Conservation (phyloP, 192 early-diverging fungal genomes). For the Entrophospora sp. region DNA sequence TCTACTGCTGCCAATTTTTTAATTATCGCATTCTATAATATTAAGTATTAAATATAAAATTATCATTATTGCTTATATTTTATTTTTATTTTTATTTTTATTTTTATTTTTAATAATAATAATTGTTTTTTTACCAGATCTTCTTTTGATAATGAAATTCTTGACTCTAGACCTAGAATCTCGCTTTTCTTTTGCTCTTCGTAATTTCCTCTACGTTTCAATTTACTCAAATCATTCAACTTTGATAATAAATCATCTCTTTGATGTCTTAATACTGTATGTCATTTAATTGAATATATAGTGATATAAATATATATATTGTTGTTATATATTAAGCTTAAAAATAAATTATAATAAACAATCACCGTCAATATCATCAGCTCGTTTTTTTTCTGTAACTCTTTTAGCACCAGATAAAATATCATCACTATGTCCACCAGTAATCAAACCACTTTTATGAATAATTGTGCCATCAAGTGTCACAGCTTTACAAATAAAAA, state of each 20-base stretch:
- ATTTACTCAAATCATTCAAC: conserved; percentile 61
- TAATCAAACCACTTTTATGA: conserved; percentile 94
- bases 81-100: not conserved
- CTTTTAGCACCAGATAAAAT: conserved; percentile 39
- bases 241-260: conserved; percentile 63
- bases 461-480: conserved; percentile 90
- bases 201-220: conserved; percentile 56
- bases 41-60: too few species aligned
- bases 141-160: conserved; percentile 50
- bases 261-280: conserved; percentile 48
- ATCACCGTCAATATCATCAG: conserved; percentile 56
- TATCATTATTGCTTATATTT: conserved; percentile 10
- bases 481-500: conserved; percentile 69
- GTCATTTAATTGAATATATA: too few species aligned
- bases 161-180: conserved; percentile 51
- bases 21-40: conserved; percentile 37
- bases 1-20: conserved; percentile 53
- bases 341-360: not conserved
- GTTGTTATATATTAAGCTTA: not conserved
- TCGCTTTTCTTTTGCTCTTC: conserved; percentile 53
- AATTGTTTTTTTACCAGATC: conserved; percentile 43
- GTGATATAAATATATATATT: not conserved
- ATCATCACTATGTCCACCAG: conserved; percentile 58
- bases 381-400: conserved; percentile 78
- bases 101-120: not conserved